Conservation (phyloP, 768 basidiomycete genomes). For the Agrocybe pediades region DNA sequence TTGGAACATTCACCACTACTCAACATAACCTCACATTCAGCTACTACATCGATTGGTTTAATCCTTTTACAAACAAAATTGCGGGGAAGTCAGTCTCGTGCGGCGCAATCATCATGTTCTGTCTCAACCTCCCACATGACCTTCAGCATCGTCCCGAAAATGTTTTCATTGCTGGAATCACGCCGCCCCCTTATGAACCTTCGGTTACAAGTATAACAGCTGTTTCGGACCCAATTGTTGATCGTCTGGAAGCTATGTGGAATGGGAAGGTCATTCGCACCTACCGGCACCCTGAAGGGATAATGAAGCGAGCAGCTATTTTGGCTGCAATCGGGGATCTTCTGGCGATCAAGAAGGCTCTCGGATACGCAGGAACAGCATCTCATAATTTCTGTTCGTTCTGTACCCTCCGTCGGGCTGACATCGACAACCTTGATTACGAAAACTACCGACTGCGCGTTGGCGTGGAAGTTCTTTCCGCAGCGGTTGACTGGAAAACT, state of each 20-base stretch:
- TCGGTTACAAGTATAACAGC: slow-evolving; percentile 17
- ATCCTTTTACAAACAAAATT: slow-evolving; percentile 23
- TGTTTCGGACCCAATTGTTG: slow-evolving; percentile 18
- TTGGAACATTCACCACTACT: slow-evolving; percentile 11
- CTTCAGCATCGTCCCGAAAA: slow-evolving; percentile 32
- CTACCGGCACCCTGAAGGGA: slow-evolving; percentile 18
- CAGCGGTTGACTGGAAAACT: slow-evolving; percentile 9
- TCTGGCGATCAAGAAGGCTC: slow-evolving; percentile 19
- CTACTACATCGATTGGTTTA: slow-evolving; percentile 38
- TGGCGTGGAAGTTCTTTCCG: slow-evolving; percentile 11
- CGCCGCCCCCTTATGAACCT: slow-evolving; percentile 32
- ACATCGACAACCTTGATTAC: slow-evolving; percentile 12
- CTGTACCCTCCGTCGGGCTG: slow-evolving; percentile 8
- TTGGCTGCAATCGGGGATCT: slow-evolving; percentile 21
- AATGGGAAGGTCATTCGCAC: slow-evolving; percentile 11
- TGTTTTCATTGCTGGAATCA: slow-evolving; percentile 31
- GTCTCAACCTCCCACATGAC: slow-evolving; percentile 33
- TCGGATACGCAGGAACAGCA: slow-evolving; percentile 18
- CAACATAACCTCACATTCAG: slow-evolving; percentile 22
- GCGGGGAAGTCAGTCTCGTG: slow-evolving; percentile 27
- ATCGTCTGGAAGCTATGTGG: slow-evolving; percentile 13
- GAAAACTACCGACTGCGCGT: slow-evolving; percentile 5
- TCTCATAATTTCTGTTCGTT: slow-evolving; percentile 22
- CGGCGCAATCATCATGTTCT: slow-evolving; percentile 30
- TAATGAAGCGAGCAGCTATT: slow-evolving; percentile 13